phyloP scores from a whole-genome alignment of 108 stramenopile genomes.

The Discostella stelligeroides region DNA sequence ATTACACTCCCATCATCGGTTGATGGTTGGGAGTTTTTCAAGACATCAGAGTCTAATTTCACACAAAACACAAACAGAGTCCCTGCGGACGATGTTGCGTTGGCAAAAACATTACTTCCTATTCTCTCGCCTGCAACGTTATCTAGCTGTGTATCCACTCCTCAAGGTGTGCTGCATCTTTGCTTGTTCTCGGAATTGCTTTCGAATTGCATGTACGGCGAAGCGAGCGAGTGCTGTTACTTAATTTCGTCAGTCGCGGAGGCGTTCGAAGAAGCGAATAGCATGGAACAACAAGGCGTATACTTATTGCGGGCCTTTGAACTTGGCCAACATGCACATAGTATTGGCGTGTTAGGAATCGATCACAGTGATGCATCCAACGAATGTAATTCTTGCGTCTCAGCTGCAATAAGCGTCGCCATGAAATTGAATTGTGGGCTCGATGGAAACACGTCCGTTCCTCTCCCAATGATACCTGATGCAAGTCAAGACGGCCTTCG shows the following conservation, averaged over 20 bases:
- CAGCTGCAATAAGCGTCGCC: slow-evolving; percentile 23
- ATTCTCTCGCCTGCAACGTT: slow-evolving; percentile 19
- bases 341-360: slow-evolving; percentile 28
- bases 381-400: slow-evolving; percentile 5
- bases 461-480: slow-evolving; percentile 15
- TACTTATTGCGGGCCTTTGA: slow-evolving; percentile 30
- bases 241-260: slow-evolving; percentile 32
- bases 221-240: slow-evolving; percentile 33
- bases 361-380: slow-evolving; percentile 28
- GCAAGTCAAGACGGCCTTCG: slow-evolving; percentile 5
- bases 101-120: slow-evolving; percentile 27
- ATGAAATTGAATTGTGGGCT: slow-evolving; percentile 33
- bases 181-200: slow-evolving; percentile 45
- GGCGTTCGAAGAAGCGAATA: slow-evolving; percentile 34
- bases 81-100: slow-evolving; percentile 15
- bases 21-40: slow-evolving; percentile 34
- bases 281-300: slow-evolving; percentile 24
- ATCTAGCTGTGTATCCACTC: not conserved
- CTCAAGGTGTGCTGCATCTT: slow-evolving; percentile 10
- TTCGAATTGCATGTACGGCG: slow-evolving; percentile 30
- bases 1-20: slow-evolving; percentile 25
- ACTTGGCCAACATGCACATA: not conserved
- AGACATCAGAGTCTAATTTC: slow-evolving; percentile 2
- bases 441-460: slow-evolving; percentile 43
- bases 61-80: not conserved